These are phyloP conservation scores for Penicillium olsonii DNA, from an alignment of 2,329 filamentous ascomycete genomes.

Conservation along the genomic window DNA sequence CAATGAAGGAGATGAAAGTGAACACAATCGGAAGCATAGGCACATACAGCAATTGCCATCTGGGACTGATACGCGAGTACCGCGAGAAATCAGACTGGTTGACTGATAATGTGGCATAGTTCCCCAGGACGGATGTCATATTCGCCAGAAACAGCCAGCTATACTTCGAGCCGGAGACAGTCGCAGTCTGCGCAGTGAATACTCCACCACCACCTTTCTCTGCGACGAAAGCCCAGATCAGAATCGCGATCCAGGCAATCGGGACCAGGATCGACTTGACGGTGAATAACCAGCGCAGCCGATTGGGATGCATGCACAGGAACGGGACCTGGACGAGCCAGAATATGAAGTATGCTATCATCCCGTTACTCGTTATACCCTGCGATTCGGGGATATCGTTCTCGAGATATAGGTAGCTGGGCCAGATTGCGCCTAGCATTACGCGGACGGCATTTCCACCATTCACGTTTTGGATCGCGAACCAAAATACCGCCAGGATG, in stretches of 20 bases:
- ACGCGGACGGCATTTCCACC: slow-evolving; percentile 57
- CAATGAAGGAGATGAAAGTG: slow-evolving; percentile 56
- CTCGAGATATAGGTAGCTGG: slow-evolving; percentile 38
- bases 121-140: slow-evolving; percentile 52
- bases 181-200: slow-evolving; percentile 46
- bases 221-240: slow-evolving; percentile 63
- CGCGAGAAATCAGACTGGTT: slow-evolving; percentile 61
- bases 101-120: slow-evolving; percentile 54
- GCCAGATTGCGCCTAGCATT: slow-evolving; percentile 57
- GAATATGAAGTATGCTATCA: slow-evolving; percentile 49
- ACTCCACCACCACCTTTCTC: slow-evolving; percentile 53
- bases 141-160: slow-evolving; percentile 57
- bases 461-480: slow-evolving; percentile 67
- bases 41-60: slow-evolving; percentile 54
- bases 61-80: slow-evolving; percentile 50
- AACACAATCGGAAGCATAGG: slow-evolving; percentile 55
- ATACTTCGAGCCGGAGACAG: slow-evolving; percentile 52
- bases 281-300: slow-evolving; percentile 40
- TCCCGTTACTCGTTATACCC: slow-evolving; percentile 49
- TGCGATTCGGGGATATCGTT: slow-evolving; percentile 44
- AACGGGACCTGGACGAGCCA: slow-evolving; percentile 50
- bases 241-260: slow-evolving; percentile 61
- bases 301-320: slow-evolving; percentile 46
- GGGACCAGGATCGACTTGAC: slow-evolving; percentile 52
- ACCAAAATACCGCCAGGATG: slow-evolving; percentile 62